Evolutionary conservation across 2,329 filamentous ascomycete genomes (phyloP), one percentile per base, ranked within the genome.

Genomic region (Westerdykella sp.): DNA sequence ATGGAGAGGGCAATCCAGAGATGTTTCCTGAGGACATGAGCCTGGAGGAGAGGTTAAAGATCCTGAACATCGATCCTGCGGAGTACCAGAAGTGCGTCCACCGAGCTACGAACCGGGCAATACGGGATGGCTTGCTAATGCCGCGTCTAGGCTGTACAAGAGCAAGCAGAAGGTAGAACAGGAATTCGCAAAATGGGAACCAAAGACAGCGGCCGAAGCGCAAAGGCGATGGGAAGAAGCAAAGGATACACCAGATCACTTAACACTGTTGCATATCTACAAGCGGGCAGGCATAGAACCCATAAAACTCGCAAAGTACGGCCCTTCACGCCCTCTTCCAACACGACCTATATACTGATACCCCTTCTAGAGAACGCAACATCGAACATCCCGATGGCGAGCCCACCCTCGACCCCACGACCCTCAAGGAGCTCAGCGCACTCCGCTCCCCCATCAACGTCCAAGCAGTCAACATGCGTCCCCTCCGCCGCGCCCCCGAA

Each of bases 391-490:
- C 62, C 32, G 56, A 41, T n/a, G 48, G 47, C 41, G 59, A 65
- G 42, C 41, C 52, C 11, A 14, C 32, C 7, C 57, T 65, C 40
- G 56, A 62, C 40, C 45, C 51, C 30, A 49, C 60, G 48, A 56
- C 54, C n/a, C 52, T 61, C 45, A 47, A 54, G 44, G 50, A 55
- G 18, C 60, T 67, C 47, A 55, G 62, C 34, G 54, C 50, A 21
- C 54, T 67, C 40, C 65, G 63, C 43, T 46, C 49, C 21, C 90
- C 90, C 31, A 80, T 87, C 57, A 80, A 83, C 49, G 81, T 97
- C 23, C 86, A 94, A 71, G 87, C 91, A 31, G 74, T 94, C 36
- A 93, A 95, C 69, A 78, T 96, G 39, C 81, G 84, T 50, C 91
- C 93, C 13, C 76, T 97, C 40, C 87, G 85, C 57, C 83, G 86